Evolutionary conservation across 805 yeast genomes (phyloP), one percentile per base, ranked within the genome.

Genomic region (Myxozyma kluyveri): DNA sequence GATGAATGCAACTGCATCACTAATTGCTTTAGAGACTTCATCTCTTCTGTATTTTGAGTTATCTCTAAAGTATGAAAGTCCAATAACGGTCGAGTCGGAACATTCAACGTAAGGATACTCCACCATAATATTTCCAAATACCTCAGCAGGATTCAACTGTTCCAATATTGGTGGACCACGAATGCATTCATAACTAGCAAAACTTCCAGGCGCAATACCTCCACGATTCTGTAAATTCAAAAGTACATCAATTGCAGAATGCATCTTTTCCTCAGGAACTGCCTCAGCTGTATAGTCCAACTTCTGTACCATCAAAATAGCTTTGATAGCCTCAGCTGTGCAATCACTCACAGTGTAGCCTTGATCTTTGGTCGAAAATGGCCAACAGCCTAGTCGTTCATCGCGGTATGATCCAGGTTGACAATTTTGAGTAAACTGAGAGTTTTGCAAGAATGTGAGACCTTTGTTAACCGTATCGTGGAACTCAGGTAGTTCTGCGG

Each of bases 101-200:
- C 99, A 93, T 69, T 93, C 99, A 19, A 95, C 97, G 65, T 93
- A 93, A 0, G 99, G 98, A 67, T 88, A 93, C 69, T 93, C 99
- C 23, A 93, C 95, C 99, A 93, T 93, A 53, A 93, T 93, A 62
- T 93, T 90, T 52, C 96, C 96, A 70, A 93, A 93, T 0, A 93
- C 99, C 67, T 93, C 99, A 1, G 99, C 99, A 0, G 99, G 98
- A 61, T 91, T 91, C 52, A 93, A 71, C 47, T 69, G 63, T 66
- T 93, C 99, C 53, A 93, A 64, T 35, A 81, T 54, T 12, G 88
- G 81, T 0, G 96, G 80, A 0, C 96, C 89, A 60, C 89, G 83
- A 56, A 88, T 91, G 47, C 73, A 76, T 65, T 93, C 99, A 68
- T 93, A 93, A 0, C 96, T 80, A 0, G 97, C 85, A 69, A 89